These are phyloP conservation scores for Metrosideros polymorpha DNA, from an alignment of 441 rosid species.

Conservation along the genomic window DNA sequence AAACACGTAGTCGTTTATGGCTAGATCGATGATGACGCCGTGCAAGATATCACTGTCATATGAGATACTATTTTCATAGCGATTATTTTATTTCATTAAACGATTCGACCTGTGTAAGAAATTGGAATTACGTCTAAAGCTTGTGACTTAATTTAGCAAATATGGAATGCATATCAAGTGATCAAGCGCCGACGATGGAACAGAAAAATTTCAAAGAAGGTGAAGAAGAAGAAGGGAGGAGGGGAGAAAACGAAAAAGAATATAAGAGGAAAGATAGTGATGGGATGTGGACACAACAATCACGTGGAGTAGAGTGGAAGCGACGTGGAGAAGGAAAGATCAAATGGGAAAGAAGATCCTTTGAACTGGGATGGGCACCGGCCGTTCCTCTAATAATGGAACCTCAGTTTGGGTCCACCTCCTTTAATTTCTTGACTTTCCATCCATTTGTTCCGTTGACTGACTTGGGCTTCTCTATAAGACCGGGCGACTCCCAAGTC, in stretches of 20 bases:
- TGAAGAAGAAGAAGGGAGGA: background rate
- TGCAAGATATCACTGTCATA: too few species aligned
- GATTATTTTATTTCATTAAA: background rate
- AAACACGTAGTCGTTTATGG: rapidly evolving
- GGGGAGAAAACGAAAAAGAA: too few species aligned
- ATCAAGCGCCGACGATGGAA: background rate
- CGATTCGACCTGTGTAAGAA: rapidly evolving
- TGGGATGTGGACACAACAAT: background rate
- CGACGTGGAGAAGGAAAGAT: background rate
- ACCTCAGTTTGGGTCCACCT: background rate
- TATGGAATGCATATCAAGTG: background rate
- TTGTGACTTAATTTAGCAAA: background rate
- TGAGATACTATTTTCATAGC: background rate
- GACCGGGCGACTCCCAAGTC: background rate
- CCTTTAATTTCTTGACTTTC: background rate
- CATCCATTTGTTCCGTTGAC: background rate
- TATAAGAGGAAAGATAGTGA: too few species aligned
- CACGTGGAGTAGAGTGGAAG: rapidly evolving
- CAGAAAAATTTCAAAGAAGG: background rate
- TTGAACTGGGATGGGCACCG: too few species aligned
- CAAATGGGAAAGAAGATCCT: background rate
- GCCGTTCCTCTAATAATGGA: too few species aligned
- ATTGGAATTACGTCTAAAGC: background rate
- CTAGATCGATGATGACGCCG: rapidly evolving
- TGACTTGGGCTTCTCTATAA: background rate